Base-by-base conservation (phyloP, 345 rosid species). In the Microcos paniculata region DNA sequence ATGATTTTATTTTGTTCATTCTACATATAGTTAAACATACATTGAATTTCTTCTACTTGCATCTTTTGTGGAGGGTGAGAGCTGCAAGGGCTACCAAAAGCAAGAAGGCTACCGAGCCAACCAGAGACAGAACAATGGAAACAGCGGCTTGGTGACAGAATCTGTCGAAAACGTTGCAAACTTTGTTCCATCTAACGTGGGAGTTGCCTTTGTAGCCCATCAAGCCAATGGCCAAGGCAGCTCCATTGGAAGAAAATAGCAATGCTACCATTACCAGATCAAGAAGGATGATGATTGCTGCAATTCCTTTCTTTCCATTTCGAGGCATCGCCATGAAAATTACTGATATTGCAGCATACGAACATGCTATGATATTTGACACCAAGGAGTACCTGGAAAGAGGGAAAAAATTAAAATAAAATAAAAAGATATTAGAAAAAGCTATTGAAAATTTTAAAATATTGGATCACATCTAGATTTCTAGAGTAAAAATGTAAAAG, bases 191-290 rank as follows among this genome's bases (percentile, higher is more conserved):
- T 4, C 61, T 56, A 62, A 87, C 80, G 26, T 83, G 90, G 1
- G 89, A 83, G 77, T 90, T 90, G 18, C 94, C 94, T 10, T 71
- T 19, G 63, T 76, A 76, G 31, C 85, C 92, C n/a, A 90, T 16
- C 5, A 87, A 14, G 4, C 91, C 88, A 3, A 87, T 38, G 9
- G 87, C 90, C 0, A 59, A 19, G 33, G 88, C 81, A 0, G 92
- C 90, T 15, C 94, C 88, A 0, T n/a, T 65, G 38, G 84, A 19
- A 0, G 92, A 83, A 79, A 80, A 85, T 61, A 90, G 84, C 76
- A 88, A 42, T 1, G 86, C 91, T 77, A 82, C 85, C 82, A 81
- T 82, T 21, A 78, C 4, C 24, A 88, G 71, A 69, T 90, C 94
- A 4, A 74, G 26, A 7, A 80, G 48, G 6, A 70, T 28, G 16